Evolutionary conservation across 441 rosid genomes (phyloP).

Genomic region (Euphorbia celastroides): DNA sequence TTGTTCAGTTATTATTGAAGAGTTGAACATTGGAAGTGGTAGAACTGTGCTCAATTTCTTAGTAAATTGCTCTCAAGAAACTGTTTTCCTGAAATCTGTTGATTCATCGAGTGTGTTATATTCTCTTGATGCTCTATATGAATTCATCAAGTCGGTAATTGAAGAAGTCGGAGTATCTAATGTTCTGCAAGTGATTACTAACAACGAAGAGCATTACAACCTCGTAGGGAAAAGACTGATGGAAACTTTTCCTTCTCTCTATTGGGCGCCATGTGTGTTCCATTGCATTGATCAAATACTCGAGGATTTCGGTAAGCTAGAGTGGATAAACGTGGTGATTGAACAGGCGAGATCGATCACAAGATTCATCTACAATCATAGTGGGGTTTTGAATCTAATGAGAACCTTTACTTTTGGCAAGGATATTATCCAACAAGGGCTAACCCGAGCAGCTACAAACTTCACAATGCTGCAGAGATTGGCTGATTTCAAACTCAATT

Average conservation of each 20-base stretch:
- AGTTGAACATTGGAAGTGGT: conserved; percentile 45
- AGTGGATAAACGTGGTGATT: conserved; percentile 54
- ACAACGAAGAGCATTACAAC: conserved; percentile 45
- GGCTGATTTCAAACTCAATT: conserved; percentile 49
- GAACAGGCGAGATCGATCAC: conserved; percentile 77
- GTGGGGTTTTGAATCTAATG: conserved; percentile 63
- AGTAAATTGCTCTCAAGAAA: conserved; percentile 66
- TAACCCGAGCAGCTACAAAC: conserved; percentile 57
- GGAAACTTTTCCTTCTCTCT: conserved; percentile 60
- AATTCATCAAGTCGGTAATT: conserved; percentile 55
- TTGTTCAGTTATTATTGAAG: conserved; percentile 73
- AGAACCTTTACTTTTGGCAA: conserved; percentile 64
- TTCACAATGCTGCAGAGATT: conserved; percentile 60
- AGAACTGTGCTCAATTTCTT: conserved; percentile 45
- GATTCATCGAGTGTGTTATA: conserved; percentile 49
- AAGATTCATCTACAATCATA: conserved; percentile 68
- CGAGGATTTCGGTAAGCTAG: conserved; percentile 61
- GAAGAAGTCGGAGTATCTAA: conserved; percentile 69
- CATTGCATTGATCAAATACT: conserved; percentile 69
- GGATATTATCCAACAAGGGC: conserved; percentile 64
- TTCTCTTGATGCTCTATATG: conserved; percentile 53
- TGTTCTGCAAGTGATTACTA: conserved; percentile 81
- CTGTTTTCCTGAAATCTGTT: conserved; percentile 60
- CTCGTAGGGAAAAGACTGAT: conserved; percentile 55
- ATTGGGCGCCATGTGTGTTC: conserved; percentile 86